phyloP scores from a whole-genome alignment of 345 rosid genomes.

The Salix suchowensis region DNA sequence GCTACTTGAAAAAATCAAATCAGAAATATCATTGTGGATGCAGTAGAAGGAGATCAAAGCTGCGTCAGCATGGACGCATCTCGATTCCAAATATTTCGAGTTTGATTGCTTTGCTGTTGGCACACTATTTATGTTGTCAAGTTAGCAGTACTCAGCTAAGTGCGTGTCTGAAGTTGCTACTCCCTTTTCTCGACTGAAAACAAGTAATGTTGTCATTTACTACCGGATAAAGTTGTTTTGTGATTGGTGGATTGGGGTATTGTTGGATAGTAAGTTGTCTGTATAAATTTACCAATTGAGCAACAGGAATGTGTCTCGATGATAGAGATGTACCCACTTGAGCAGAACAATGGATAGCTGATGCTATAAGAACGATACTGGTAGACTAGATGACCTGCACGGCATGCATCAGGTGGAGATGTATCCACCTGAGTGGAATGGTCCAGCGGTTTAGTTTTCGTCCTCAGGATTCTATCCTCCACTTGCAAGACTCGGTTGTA shows the following conservation, averaged over 20 bases:
- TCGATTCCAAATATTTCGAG: neutral
- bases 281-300: neutral
- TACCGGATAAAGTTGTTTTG: neutral
- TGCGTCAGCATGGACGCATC: constrained; percentile 5
- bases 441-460: neutral
- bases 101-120: neutral
- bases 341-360: neutral
- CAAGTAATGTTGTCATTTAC: no score
- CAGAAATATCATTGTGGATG: constrained; percentile 24
- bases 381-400: neutral
- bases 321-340: neutral
- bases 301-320: neutral
- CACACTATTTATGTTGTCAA: neutral
- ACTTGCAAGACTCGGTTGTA: neutral
- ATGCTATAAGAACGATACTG: neutral
- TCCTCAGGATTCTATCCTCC: neutral
- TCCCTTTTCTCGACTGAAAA: neutral
- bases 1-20: constrained; percentile 8
- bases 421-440: neutral
- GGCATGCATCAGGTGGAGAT: neutral
- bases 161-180: neutral
- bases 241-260: neutral
- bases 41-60: constrained; percentile 4
- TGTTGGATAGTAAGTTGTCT: neutral
- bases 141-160: neutral